These are phyloP conservation scores for Triadica sebifera DNA, from an alignment of 345 rosid species.

Conservation along the genomic window DNA sequence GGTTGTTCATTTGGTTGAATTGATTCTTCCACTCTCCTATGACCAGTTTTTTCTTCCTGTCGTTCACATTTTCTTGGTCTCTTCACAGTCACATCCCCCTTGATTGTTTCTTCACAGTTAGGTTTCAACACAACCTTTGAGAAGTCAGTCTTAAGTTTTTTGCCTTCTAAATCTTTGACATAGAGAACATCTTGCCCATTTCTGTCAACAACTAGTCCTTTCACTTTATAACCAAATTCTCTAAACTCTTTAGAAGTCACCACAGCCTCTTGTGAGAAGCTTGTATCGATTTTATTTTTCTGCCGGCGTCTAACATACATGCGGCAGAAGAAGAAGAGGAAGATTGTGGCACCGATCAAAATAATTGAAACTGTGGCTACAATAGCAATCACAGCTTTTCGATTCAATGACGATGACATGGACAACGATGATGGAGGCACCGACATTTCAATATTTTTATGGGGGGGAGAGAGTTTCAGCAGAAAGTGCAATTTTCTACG, in stretches of 20 bases:
- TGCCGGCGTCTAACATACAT: conserved; percentile 11
- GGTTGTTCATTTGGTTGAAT: not conserved
- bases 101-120: conserved; percentile 37
- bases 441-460: conserved; percentile 16
- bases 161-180: conserved; percentile 42
- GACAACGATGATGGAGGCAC: conserved; percentile 7
- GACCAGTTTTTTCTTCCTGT: conserved; percentile 7
- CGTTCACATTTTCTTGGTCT: conserved; percentile 7
- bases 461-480: not conserved
- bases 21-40: not conserved
- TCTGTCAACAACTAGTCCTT: conserved; percentile 45
- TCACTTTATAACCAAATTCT: conserved; percentile 38
- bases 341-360: conserved; percentile 24
- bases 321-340: conserved; percentile 34
- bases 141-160: conserved; percentile 23
- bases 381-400: conserved; percentile 23
- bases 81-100: conserved; percentile 13
- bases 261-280: conserved; percentile 34
- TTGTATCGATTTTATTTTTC: conserved; percentile 15
- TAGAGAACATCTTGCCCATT: conserved; percentile 54
- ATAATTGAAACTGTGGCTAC: conserved; percentile 30
- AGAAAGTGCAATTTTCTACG: not conserved
- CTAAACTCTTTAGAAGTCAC: conserved; percentile 34
- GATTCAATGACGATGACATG: not conserved
- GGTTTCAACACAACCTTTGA: conserved; percentile 42